Base-by-base conservation (phyloP, 176 grass and related monocot genomes). In the Tillandsia fasciculata region DNA sequence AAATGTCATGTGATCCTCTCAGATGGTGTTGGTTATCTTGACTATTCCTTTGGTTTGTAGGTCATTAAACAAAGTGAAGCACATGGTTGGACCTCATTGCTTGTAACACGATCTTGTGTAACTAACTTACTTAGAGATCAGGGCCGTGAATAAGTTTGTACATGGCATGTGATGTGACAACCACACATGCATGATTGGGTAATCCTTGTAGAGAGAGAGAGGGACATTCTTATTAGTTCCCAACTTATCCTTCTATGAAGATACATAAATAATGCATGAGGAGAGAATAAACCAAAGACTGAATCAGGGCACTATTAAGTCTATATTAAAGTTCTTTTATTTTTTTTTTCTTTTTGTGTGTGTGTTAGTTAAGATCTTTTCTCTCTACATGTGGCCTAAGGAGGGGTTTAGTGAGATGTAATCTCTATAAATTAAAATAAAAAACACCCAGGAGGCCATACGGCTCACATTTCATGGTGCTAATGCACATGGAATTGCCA, bases 1-100 rank as follows among this genome's bases (percentile, higher is more conserved):
- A 63, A 63, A 63, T 63, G 58, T 26, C 58, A 63, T 63, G 58
- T 63, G 58, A 24, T 61, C 56, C 56, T 61, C 56, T 10, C 24
- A 24, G 58, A 63, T 63, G 58, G 11, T 63, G 58, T 63, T 63
- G 58, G 8, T 63, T 8, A 9, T 63, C 58, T 63, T 26, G 20
- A 26, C 8, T 12, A 26, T 63, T 26, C 58, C 18, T 63, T 63
- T 63, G 58, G 14, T 63, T 2, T 1, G 1, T 7, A 24, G 23
- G 20, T 9, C 14, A 63, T 3, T 63, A 63, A 63, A 63, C 58
- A 22, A 63, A 22, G 9, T 3, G 17, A 11, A 63, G 58, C 58
- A 63, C 58, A 63, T 63, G 58, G 9, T 22, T 17, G 23, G 58
- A 63, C 58, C 6, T 63, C 58, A 63, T 63, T 63, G 58, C 58